Conservation (phyloP, 2,329 filamentous ascomycete species). For the Periconia sp. region DNA sequence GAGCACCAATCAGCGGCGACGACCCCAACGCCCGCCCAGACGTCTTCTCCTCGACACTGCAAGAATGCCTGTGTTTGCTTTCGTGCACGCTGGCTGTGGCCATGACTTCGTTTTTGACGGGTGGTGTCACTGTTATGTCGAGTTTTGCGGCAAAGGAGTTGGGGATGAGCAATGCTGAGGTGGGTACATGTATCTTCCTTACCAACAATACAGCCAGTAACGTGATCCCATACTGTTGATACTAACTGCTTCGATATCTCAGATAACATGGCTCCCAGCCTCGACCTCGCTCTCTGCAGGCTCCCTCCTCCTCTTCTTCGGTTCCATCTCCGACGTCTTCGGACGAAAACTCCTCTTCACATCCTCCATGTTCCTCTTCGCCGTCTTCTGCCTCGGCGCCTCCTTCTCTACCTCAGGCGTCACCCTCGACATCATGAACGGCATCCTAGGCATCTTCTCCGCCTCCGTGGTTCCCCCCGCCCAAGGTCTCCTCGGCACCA, state of each 20-base stretch:
- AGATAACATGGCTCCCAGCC: background rate
- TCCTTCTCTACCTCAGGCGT: constrained; percentile 63
- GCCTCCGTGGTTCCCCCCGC: constrained; percentile 66
- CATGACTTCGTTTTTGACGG: constrained; percentile 61
- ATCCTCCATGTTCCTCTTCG: constrained; percentile 60
- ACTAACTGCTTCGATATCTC: background rate
- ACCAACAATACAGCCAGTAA: constrained; percentile 54
- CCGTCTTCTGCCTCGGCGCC: constrained; percentile 58
- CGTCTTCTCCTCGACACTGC: constrained; percentile 63
- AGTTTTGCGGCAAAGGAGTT: constrained; percentile 62
- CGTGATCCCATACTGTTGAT: background rate
- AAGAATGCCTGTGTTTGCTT: constrained; percentile 66
- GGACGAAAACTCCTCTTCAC: constrained; percentile 65
- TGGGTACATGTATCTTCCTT: constrained; percentile 65
- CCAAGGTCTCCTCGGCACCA: constrained; percentile 64
- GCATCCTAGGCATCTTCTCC: constrained; percentile 64
- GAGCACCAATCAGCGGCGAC: constrained; percentile 25
- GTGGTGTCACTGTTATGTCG: constrained; percentile 63
- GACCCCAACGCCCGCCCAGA: constrained; percentile 49
- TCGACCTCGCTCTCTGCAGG: constrained; percentile 59
- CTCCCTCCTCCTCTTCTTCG: constrained; percentile 67
- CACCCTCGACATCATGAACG: constrained; percentile 64
- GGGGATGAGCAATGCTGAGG: constrained; percentile 64
- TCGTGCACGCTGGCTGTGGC: constrained; percentile 69
- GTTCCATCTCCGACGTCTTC: constrained; percentile 66